phyloP scores from a whole-genome alignment of 768 basidiomycete genomes.

The Lentinula raphanica region DNA sequence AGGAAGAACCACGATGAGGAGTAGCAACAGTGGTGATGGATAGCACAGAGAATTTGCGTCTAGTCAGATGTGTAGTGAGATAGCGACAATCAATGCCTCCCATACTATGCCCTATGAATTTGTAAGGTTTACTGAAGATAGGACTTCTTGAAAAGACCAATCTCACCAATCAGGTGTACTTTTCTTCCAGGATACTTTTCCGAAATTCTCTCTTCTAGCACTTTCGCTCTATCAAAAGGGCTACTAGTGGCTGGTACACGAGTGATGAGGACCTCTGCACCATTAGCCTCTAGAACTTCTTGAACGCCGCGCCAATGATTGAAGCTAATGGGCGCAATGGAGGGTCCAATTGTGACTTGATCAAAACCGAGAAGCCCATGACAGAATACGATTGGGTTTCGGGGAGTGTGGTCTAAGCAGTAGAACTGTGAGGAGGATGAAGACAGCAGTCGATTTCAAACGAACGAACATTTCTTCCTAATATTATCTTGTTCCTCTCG shows the following conservation, averaged over 20 bases:
- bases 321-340: slow-evolving; percentile 65
- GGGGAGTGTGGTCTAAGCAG: slow-evolving; percentile 70
- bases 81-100: slow-evolving; percentile 94
- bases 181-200: slow-evolving; percentile 74
- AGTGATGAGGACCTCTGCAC: slow-evolving; percentile 86
- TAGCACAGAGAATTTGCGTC: slow-evolving; percentile 73
- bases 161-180: slow-evolving; percentile 82
- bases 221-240: slow-evolving; percentile 82
- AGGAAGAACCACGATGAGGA: slow-evolving; percentile 90
- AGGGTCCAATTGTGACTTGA: slow-evolving; percentile 70
- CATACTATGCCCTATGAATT: slow-evolving; percentile 24
- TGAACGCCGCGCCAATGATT: slow-evolving; percentile 96
- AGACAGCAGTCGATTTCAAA: slow-evolving; percentile 11
- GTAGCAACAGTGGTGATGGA: slow-evolving; percentile 93
- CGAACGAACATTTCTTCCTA: slow-evolving; percentile 57
- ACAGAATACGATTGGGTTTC: slow-evolving; percentile 89
- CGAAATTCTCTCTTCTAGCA: slow-evolving; percentile 79
- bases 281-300: slow-evolving; percentile 85
- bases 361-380: slow-evolving; percentile 93
- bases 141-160: neutral
- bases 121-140: slow-evolving; percentile 9
- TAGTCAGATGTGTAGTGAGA: slow-evolving; percentile 71
- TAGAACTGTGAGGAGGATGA: slow-evolving; percentile 7
- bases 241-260: slow-evolving; percentile 91
- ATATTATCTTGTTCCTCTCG: slow-evolving; percentile 42